Base-by-base conservation (phyloP, 1,284 basidiomycete genomes). In the Apiotrichum veenhuisii region DNA sequence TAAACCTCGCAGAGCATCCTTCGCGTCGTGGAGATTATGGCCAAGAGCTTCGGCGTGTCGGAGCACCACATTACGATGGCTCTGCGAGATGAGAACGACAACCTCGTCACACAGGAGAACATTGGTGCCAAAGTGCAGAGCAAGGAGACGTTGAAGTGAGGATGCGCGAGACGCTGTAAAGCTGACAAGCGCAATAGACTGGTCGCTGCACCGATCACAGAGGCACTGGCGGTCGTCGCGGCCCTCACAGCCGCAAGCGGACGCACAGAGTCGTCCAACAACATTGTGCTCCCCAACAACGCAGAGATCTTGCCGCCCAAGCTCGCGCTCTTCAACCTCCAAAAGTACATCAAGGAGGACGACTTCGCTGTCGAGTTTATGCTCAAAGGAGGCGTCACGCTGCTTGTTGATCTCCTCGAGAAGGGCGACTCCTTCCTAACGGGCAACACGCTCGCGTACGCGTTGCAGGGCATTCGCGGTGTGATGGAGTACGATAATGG, bases 71-170 rank as follows among this genome's bases (percentile, higher is more conserved):
- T 85, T 4, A 82, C 90, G 58, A 93, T 87, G 68, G 90, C 91
- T 1, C 76, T 98, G 56, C 82, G 94, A 64, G 92, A 96, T 69
- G 89, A 93, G 65, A 84, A 82, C 27, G 89, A 92, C 64, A 88
- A 89, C 67, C 78, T 97, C 47, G 87, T 98, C n/a, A 95, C 92
- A 26, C 90, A 92, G 69, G 87, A 90, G 61, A 72, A 95, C 89
- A 72, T 77, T 91, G 69, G 82, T 84, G 70, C 84, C 77, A 90
- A 88, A 79, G 90, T 93, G 61, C 85, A 84, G 76, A 81, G 82
- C 54, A 90, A 89, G 72, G 83, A 83, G 54, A 85, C 87, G 63
- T 79, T 94, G 55, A 91, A 87, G 90, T 92, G 69, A 67, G 85
- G 83, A 22, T 25, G 25, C 17, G 45, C 10, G 17, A n/a, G n/a